Evolutionary conservation across 78 protist species (phyloP).

Genomic region (Ministeria vibrans): DNA sequence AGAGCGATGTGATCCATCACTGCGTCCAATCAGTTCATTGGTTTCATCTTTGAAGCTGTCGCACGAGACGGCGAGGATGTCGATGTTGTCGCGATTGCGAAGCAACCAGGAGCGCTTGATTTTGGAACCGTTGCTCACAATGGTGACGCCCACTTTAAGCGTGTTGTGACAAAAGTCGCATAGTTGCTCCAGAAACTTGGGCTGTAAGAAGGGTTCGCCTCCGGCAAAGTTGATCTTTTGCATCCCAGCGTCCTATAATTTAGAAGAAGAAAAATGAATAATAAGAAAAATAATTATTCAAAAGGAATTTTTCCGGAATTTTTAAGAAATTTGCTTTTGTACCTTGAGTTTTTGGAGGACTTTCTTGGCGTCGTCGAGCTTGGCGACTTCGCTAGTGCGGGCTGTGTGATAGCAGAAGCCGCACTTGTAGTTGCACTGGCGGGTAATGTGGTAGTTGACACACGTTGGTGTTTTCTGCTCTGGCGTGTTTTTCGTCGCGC

Average conservation of each 20-base stretch:
- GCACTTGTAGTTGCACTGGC: constrained; percentile 30
- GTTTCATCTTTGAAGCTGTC: constrained; percentile 12
- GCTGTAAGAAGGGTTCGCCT: constrained; percentile 29
- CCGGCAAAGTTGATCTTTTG: constrained; percentile 24
- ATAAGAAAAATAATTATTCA: too few species aligned
- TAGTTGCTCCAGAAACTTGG: not conserved
- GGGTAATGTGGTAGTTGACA: constrained; percentile 29
- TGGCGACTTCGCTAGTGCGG: not conserved
- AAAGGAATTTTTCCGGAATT: too few species aligned
- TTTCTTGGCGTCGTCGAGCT: not conserved
- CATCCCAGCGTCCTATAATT: constrained; percentile 28
- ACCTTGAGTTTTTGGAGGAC: not conserved
- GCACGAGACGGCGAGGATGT: constrained; percentile 8
- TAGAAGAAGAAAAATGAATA: too few species aligned
- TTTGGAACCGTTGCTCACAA: constrained; percentile 8
- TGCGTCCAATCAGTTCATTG: not conserved
- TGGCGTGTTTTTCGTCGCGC: too few species aligned
- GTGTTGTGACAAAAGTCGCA: not conserved
- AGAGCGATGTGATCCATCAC: too few species aligned
- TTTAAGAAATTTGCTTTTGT: too few species aligned
- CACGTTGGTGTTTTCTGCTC: too few species aligned
- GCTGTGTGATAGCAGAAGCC: constrained; percentile 30
- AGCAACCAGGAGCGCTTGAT: not conserved
- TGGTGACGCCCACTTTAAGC: not conserved
- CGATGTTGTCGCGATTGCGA: not conserved